phyloP scores from a whole-genome alignment of 2,329 filamentous ascomycete genomes.

The Cordyceps fumosorosea region DNA sequence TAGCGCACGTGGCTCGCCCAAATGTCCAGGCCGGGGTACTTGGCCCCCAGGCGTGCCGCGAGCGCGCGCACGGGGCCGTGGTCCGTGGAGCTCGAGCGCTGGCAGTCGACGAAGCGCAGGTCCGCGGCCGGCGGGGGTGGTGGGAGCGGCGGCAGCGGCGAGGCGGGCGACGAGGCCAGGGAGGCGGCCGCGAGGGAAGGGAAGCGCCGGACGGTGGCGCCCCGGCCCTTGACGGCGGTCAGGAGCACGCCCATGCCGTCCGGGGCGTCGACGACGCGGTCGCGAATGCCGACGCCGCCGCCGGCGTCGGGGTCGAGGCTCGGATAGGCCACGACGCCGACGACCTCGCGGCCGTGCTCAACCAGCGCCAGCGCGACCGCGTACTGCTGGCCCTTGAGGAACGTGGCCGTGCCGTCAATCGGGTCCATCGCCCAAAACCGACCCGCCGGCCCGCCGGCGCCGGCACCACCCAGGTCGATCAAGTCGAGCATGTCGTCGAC shows the following conservation, averaged over 20 bases:
- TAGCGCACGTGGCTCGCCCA: slow-evolving; percentile 36
- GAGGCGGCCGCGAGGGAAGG: slow-evolving; percentile 3
- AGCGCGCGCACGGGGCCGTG: slow-evolving; percentile 27
- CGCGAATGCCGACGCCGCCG: slow-evolving; percentile 28
- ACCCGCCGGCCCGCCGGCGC: slow-evolving; percentile 24
- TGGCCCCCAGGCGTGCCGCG: slow-evolving; percentile 24
- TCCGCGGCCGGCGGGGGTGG: slow-evolving; percentile 15
- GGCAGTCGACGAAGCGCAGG: slow-evolving; percentile 30
- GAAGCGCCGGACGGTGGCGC: slow-evolving; percentile 24
- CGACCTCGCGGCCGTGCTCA: slow-evolving; percentile 47
- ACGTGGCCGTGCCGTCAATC: slow-evolving; percentile 58
- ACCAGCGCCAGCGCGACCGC: slow-evolving; percentile 54
- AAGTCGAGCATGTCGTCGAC: slow-evolving; percentile 52
- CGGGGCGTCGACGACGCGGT: slow-evolving; percentile 25
- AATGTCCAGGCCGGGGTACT: slow-evolving; percentile 31
- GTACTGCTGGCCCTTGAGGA: slow-evolving; percentile 55
- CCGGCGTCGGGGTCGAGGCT: slow-evolving; percentile 37
- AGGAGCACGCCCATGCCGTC: slow-evolving; percentile 31
- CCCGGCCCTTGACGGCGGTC: slow-evolving; percentile 26
- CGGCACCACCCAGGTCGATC: slow-evolving; percentile 50
- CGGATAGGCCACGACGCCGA: slow-evolving; percentile 57
- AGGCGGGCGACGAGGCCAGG: slow-evolving; percentile 18
- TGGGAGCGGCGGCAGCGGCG: slow-evolving; percentile 17
- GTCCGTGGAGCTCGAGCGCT: slow-evolving; percentile 23
- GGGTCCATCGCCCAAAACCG: slow-evolving; percentile 58